Base-by-base conservation (phyloP, 2,329 filamentous ascomycete species). In the Hypoxylon sp. region DNA sequence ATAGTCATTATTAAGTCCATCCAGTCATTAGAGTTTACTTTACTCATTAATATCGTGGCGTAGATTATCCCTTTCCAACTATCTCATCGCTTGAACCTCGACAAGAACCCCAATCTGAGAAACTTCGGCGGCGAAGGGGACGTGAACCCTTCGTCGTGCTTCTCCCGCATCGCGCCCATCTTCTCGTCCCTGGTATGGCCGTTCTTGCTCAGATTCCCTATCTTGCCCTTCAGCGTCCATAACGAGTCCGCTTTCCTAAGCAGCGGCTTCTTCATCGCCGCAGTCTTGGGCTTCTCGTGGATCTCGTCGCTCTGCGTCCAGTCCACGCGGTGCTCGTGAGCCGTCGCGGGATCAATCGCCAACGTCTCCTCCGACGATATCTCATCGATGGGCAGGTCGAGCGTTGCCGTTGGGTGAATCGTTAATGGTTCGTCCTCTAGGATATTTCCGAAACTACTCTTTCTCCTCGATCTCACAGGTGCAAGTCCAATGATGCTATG, bases 281-380 rank as follows among this genome's bases (percentile, higher is more conserved):
- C 28, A 7, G 6, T 21, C 43, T 57, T 65, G 45, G 71, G 57
- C 63, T 69, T 71, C 67, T 71, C 67, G 64, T 67, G 52, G 14
- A 72, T 53, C 75, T 88, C 85, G 67, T 89, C 87, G 71, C 82
- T 84, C 74, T 89, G 87, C 30, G 85, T 85, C 87, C 87, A 90
- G 75, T 89, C 86, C 60, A 85, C 83, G 32, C 82, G 79, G 70
- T 82, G 80, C 60, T 82, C 78, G 30, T 80, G 68, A 13, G 73
- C 73, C 48, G 66, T 66, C 3, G 64, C 66, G 23, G 69, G 63
- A 19, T 72, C 63, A 10, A 75, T 65, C 6, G 77, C 74, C 13
- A 73, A 60, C 36, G 73, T 72, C 21, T 76, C 77, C 30, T 73
- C 74, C 3, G 69, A 72, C 10, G 74, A 68, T 17, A 67, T 63